These are phyloP conservation scores for Middelhovenomyces tepae DNA, from an alignment of 805 yeast genomes.

Conservation along the genomic window DNA sequence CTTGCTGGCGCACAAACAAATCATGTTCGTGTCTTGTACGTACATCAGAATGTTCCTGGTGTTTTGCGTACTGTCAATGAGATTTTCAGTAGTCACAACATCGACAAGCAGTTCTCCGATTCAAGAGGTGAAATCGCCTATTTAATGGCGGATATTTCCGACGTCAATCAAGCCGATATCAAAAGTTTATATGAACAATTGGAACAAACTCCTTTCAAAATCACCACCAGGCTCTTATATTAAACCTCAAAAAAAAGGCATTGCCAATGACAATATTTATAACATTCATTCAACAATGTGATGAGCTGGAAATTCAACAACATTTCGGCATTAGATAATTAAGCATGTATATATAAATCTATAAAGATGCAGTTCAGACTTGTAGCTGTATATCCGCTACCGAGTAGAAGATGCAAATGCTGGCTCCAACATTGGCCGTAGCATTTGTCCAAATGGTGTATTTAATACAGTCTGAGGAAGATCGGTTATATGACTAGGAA, in stretches of 20 bases:
- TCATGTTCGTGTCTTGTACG: slow-evolving; percentile 82
- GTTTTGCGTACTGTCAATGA: slow-evolving; percentile 95
- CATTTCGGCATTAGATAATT: too few species aligned
- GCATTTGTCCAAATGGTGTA: slow-evolving; percentile 45
- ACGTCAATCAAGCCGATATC: slow-evolving; percentile 74
- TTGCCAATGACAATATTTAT: too few species aligned
- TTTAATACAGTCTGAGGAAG: slow-evolving; percentile 45
- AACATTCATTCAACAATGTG: too few species aligned
- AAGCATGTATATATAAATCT: too few species aligned
- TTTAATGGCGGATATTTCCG: slow-evolving; percentile 93
- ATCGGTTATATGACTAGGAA: slow-evolving; percentile 44
- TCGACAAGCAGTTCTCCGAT: slow-evolving; percentile 97
- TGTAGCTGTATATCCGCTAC: too few species aligned
- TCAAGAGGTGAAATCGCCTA: slow-evolving; percentile 94
- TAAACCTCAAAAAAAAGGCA: slow-evolving; percentile 32
- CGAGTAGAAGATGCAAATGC: slow-evolving; percentile 16
- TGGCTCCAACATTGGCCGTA: slow-evolving; percentile 30
- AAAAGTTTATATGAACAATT: slow-evolving; percentile 75
- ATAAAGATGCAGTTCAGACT: too few species aligned
- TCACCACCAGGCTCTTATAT: slow-evolving; percentile 83
- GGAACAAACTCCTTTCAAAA: slow-evolving; percentile 82
- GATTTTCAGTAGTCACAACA: slow-evolving; percentile 87
- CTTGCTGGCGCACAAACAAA: slow-evolving; percentile 78
- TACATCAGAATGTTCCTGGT: slow-evolving; percentile 98
- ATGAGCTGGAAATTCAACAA: too few species aligned